Percentiles rank a stretch among this genome's conserved stretches.
phyloP scores from a whole-genome alignment of 805 yeast genomes.

The Ogataea populi-albae region DNA sequence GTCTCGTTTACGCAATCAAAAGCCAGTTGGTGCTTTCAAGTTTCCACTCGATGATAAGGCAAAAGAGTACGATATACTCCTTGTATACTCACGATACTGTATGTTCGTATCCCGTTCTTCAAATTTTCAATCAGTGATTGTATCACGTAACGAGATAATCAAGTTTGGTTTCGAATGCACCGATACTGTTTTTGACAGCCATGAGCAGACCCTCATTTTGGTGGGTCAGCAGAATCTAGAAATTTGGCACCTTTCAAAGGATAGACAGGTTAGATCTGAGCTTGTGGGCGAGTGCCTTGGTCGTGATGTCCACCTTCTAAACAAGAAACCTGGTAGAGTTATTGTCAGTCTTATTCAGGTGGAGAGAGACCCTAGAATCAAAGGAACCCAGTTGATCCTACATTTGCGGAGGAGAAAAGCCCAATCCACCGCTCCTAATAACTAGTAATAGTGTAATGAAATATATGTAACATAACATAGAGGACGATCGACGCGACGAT shows the following conservation, averaged over 20 bases:
- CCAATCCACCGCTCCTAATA: no score
- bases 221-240: slow-evolving; percentile 26
- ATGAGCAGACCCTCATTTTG: slow-evolving; percentile 24
- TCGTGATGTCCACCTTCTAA: slow-evolving; percentile 21
- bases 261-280: slow-evolving; percentile 19
- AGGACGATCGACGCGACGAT: slow-evolving; percentile 3
- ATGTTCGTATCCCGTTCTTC: slow-evolving; percentile 25
- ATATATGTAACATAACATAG: no score
- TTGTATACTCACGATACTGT: slow-evolving; percentile 29
- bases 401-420: slow-evolving; percentile 14
- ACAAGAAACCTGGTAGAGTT: slow-evolving; percentile 28
- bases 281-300: slow-evolving; percentile 28
- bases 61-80: slow-evolving; percentile 25
- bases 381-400: slow-evolving; percentile 17
- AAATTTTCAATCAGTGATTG: slow-evolving; percentile 18
- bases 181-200: slow-evolving; percentile 28
- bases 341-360: slow-evolving; percentile 21
- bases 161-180: slow-evolving; percentile 26
- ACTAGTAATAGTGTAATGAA: no score
- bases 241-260: slow-evolving; percentile 24
- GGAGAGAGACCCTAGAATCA: slow-evolving; percentile 7
- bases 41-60: slow-evolving; percentile 13
- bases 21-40: slow-evolving; percentile 29
- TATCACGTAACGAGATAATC: slow-evolving; percentile 26
- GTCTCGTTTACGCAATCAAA: slow-evolving; percentile 23